Conservation (phyloP, 805 yeast genomes). For the Yamadazyma endophytica region DNA sequence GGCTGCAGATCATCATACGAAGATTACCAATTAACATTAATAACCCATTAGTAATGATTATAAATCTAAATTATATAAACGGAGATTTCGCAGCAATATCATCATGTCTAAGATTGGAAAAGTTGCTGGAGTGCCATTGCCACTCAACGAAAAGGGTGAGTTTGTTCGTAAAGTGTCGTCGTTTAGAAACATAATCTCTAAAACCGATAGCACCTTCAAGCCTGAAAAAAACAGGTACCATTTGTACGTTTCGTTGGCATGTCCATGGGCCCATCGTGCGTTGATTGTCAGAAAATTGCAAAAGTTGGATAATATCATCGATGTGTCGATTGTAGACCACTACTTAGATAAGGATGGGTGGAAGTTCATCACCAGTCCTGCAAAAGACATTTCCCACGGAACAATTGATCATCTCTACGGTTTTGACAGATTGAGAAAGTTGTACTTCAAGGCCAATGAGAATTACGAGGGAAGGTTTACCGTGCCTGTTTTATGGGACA, state of each 20-base stretch:
- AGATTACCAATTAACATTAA: too few species aligned
- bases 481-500: constrained; percentile 94
- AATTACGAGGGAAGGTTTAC: constrained; percentile 80
- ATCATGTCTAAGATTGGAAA: too few species aligned
- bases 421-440: constrained; percentile 55
- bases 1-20: too few species aligned
- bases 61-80: too few species aligned
- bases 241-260: constrained; percentile 79
- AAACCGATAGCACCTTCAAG: constrained; percentile 57
- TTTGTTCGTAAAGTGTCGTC: constrained; percentile 19
- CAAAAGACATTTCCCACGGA: constrained; percentile 45
- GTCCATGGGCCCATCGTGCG: constrained; percentile 96
- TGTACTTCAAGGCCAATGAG: constrained; percentile 73
- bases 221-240: constrained; percentile 84
- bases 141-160: too few species aligned
- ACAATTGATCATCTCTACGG: constrained; percentile 49
- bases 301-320: constrained; percentile 57
- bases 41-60: too few species aligned
- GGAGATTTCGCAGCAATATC: too few species aligned
- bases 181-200: constrained; percentile 61
- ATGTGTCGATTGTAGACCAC: constrained; percentile 85
- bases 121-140: too few species aligned
- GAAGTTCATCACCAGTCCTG: constrained; percentile 60
- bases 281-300: constrained; percentile 69
- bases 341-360: constrained; percentile 85